Evolutionary conservation across 2,329 filamentous ascomycete genomes (phyloP).

Genomic region (Penicillium corylophilum): DNA sequence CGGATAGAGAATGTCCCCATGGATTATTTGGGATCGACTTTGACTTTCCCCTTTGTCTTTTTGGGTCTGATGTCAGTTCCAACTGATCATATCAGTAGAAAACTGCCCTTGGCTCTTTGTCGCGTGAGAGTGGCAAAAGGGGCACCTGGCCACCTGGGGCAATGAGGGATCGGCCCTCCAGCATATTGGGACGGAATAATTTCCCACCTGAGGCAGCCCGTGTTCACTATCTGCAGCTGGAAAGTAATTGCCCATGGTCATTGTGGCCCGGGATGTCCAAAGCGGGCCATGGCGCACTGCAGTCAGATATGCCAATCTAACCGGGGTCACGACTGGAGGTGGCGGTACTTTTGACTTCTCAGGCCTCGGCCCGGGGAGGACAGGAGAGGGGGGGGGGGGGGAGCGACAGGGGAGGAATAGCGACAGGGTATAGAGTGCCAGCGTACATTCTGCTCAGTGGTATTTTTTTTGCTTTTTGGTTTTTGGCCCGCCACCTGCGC

Average conservation of each 20-base stretch:
- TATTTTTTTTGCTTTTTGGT: not conserved
- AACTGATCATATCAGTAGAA: not conserved
- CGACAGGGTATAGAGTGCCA: not conserved
- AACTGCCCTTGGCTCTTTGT: not conserved
- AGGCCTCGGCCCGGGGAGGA: not conserved
- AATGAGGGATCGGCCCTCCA: not conserved
- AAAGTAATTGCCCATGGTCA: not conserved
- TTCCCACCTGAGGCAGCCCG: not conserved
- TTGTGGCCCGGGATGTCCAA: not conserved
- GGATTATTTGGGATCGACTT: too few relatives aligned
- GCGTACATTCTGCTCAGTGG: too few relatives aligned
- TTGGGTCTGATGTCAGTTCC: not conserved
- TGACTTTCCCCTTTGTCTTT: not conserved
- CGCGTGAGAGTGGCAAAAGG: not conserved
- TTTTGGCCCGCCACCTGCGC: slow-evolving; percentile 24
- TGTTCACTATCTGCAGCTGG: not conserved
- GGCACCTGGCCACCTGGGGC: too few relatives aligned
- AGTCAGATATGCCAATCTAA: not conserved
- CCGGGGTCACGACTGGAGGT: not conserved
- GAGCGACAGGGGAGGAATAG: not conserved
- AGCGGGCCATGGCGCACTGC: slow-evolving; percentile 1
- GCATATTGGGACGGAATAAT: not conserved
- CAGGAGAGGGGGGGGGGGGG: too few relatives aligned
- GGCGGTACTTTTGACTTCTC: slow-evolving; percentile 4
- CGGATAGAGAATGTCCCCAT: too few relatives aligned